Evolutionary conservation across 768 basidiomycete genomes (phyloP), one percentile per base, ranked within the genome.

Genomic region (Suillus tomentosus): DNA sequence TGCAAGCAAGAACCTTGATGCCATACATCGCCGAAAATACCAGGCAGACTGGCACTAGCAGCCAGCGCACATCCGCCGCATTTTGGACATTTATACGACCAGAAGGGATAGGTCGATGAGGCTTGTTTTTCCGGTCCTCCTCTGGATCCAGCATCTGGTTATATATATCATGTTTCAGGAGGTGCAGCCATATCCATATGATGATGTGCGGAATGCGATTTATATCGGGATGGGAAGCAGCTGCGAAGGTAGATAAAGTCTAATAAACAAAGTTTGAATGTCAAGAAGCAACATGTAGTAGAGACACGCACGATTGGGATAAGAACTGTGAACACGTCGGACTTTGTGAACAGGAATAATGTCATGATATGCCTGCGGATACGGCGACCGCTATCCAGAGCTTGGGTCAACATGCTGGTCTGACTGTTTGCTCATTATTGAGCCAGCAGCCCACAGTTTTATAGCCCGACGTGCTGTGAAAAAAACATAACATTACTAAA

Each of bases 181-280:
- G 68, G 60, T 81, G 79, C 2, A 79, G 59, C 76, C 76, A 80
- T 22, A 78, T 74, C 80, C 80, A 81, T 27, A 74, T 47, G 7
- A 77, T 64, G 14, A 70, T 63, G 37, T 75, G 65, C 7, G 65
- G 55, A 1, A 73, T 3, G 11, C 42, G 62, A 5, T 37, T 34
- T 9, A 64, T 10, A n/a, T 58, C 54, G 5, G 45, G 27, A 1
- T 69, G 54, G 0, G 73, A 71, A 9, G 75, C 73, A 2, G 73
- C 56, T 34, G 63, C 68, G 19, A 40, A 51, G 0, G 74, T 70
- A 56, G 73, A 72, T n/a, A 73, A 58, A 8, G 68, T 72, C 75
- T 76, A 43, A 14, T 24, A 13, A 10, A 11, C 47, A 61, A 37
- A 48, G 6, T 6, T 24, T 24, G 24, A 10, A n/a, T 10, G 14